Base-by-base conservation (phyloP, 208 protist genomes). In the Histomonas meleagridis region DNA sequence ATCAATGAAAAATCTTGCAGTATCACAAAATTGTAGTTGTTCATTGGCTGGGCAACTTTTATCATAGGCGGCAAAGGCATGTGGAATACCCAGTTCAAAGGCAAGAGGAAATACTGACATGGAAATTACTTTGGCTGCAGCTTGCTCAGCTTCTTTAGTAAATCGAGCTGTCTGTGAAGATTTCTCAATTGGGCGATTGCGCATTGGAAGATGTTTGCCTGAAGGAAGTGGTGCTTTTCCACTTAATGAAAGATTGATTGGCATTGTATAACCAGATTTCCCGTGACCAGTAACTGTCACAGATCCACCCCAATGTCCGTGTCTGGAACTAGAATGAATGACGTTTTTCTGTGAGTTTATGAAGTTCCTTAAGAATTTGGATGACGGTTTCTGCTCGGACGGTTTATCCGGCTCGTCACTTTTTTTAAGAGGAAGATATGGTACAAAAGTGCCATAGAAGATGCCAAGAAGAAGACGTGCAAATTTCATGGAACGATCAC, bases 361-460 rank as follows among this genome's bases (percentile, higher is more conserved):
- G n/a, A n/a, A n/a, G n/a, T n/a, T n/a, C n/a, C n/a, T n/a, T n/a
- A n/a, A n/a, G n/a, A n/a, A n/a, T n/a, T n/a, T n/a, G n/a, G n/a
- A n/a, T n/a, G n/a, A n/a, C n/a, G n/a, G n/a, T n/a, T n/a, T n/a
- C n/a, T n/a, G n/a, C n/a, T n/a, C n/a, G 18, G 18, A 7, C 53
- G 53, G 53, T 43, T 35, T 43, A 18, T 86, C 55, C 76, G 7
- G 21, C 40, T 51, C n/a, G n/a, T 79, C 70, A 51, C 14, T 4
- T n/a, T 12, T 55, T 86, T 32, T 5, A 38, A 86, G 14, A 16
- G 76, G 76, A 32, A 86, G 46, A 55, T 51, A 86, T 16, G 76
- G 76, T 38, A 86, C 76, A 35, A 86, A 86, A 46, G 46, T 38
- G 32, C 76, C 76, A 86, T 86, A 86, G 40, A 86, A 55, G 38